These are phyloP conservation scores for Pyrenophora teres DNA, from an alignment of 2,329 filamentous ascomycete species.

Conservation along the genomic window DNA sequence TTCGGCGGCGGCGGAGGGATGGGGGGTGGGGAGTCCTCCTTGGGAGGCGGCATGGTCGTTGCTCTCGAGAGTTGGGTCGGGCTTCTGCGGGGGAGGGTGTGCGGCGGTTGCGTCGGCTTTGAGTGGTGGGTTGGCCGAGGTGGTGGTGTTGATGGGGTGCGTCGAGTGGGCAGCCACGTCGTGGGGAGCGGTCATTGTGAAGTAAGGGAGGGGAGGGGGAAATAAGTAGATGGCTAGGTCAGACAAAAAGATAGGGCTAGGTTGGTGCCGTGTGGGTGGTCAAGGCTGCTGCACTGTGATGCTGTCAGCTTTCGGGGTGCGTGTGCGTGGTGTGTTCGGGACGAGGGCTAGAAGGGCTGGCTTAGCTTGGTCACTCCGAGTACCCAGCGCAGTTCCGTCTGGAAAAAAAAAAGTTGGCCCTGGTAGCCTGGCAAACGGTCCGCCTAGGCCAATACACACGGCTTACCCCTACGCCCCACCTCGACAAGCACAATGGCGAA, in stretches of 20 bases:
- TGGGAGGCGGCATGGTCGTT: constrained; percentile 50
- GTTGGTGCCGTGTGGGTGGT: constrained; percentile 13
- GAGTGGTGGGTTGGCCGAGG: constrained; percentile 22
- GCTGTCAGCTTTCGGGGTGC: constrained; percentile 15
- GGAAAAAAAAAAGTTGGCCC: constrained; percentile 15
- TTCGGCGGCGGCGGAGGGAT: constrained; percentile 58
- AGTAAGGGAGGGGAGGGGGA: constrained; percentile 22
- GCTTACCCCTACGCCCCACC: background rate
- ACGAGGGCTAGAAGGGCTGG: background rate
- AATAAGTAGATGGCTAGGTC: constrained; percentile 12
- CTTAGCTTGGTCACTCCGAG: constrained; percentile 20
- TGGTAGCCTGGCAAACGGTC: constrained; percentile 21
- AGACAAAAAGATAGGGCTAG: constrained; percentile 18
- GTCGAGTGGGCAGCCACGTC: constrained; percentile 25
- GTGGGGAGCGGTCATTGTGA: constrained; percentile 40
- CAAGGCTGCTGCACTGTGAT: constrained; percentile 19
- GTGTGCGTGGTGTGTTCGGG: background rate
- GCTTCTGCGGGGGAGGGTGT: constrained; percentile 38
- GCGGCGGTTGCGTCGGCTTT: constrained; percentile 35
- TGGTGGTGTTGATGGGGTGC: constrained; percentile 27
- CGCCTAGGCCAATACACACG: constrained; percentile 13
- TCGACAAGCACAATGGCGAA: constrained; percentile 8
- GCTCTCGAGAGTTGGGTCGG: constrained; percentile 43
- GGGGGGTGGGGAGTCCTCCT: constrained; percentile 55
- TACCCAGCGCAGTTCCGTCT: constrained; percentile 8